A percentile compares a stretch with the other conserved stretches of the same genome.
These are phyloP conservation scores for Neurospora terricola DNA, from an alignment of 495 filamentous ascomycete species.

Conservation along the genomic window DNA sequence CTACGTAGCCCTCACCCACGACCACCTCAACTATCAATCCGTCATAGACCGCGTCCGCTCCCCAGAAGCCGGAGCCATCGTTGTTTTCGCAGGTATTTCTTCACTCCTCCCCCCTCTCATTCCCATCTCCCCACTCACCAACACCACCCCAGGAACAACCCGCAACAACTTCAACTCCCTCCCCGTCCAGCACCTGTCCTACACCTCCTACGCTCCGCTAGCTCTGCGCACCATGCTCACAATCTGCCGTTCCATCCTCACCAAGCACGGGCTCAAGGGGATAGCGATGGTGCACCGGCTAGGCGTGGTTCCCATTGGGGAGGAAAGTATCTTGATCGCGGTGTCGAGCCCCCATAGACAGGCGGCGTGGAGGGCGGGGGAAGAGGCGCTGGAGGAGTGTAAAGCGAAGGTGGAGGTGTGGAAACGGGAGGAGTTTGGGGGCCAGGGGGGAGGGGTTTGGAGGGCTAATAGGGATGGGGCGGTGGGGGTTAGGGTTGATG, in stretches of 20 bases:
- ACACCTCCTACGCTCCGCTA: conserved; percentile 69
- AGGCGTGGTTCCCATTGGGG: conserved; percentile 72
- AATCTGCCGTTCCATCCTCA: conserved; percentile 52
- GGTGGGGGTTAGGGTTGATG: conserved; percentile 34
- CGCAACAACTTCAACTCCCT: conserved; percentile 70
- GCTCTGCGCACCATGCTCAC: conserved; percentile 64
- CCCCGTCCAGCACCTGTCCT: conserved; percentile 66
- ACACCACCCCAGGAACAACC: conserved; percentile 56
- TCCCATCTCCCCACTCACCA: too few species aligned
- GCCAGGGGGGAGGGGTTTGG: conserved; percentile 71
- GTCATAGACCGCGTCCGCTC: conserved; percentile 61
- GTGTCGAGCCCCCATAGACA: conserved; percentile 79
- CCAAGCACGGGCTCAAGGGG: conserved; percentile 51
- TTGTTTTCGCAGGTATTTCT: too few species aligned
- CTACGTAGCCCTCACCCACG: conserved; percentile 55
- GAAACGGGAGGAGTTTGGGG: conserved; percentile 87
- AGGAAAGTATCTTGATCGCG: conserved; percentile 88
- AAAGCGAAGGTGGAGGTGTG: conserved; percentile 87
- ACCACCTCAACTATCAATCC: conserved; percentile 46
- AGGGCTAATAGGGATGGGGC: conserved; percentile 79
- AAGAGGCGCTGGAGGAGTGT: conserved; percentile 80
- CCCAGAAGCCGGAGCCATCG: conserved; percentile 76
- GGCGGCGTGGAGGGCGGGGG: conserved; percentile 79
- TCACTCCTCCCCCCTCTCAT: too few species aligned
- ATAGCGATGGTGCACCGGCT: conserved; percentile 82